A percentile compares a stretch with the other conserved stretches of the same genome.
These are phyloP conservation scores for Diutina neorugosa DNA, from an alignment of 1,139 yeast genomes.

Conservation along the genomic window DNA sequence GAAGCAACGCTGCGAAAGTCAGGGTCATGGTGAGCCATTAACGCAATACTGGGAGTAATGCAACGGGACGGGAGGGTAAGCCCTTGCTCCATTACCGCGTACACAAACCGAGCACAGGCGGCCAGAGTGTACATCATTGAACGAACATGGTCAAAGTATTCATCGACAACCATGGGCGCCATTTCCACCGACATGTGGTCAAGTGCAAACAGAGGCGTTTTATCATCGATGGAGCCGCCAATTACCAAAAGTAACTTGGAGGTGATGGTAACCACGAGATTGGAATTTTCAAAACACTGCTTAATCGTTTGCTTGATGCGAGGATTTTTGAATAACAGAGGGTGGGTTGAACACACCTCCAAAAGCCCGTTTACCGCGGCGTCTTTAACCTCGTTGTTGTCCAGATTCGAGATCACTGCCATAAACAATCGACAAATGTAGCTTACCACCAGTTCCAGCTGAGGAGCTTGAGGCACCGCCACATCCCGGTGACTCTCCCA, in stretches of 20 bases:
- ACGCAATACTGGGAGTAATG: neutral
- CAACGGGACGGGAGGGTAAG: neutral
- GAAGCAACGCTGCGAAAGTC: neutral
- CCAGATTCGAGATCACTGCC: neutral
- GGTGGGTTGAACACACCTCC: neutral
- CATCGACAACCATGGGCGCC: constrained; percentile 2
- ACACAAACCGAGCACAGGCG: neutral
- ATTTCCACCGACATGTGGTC: neutral
- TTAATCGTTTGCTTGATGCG: neutral
- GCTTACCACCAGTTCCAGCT: constrained; percentile 1
- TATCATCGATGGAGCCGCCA: neutral
- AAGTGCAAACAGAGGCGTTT: neutral
- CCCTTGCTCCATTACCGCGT: neutral
- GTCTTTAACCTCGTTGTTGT: neutral
- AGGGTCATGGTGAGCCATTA: neutral
- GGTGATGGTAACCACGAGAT: neutral
- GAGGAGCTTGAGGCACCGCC: neutral
- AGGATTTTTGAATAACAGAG: neutral
- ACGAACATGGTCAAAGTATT: neutral
- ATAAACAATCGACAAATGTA: neutral
- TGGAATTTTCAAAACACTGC: neutral
- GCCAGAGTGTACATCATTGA: neutral
- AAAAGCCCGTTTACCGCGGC: neutral
- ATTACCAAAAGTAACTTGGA: neutral
- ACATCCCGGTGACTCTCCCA: neutral